These are phyloP conservation scores for Starmerella etchellsii DNA, from an alignment of 805 yeast genomes.

Conservation along the genomic window DNA sequence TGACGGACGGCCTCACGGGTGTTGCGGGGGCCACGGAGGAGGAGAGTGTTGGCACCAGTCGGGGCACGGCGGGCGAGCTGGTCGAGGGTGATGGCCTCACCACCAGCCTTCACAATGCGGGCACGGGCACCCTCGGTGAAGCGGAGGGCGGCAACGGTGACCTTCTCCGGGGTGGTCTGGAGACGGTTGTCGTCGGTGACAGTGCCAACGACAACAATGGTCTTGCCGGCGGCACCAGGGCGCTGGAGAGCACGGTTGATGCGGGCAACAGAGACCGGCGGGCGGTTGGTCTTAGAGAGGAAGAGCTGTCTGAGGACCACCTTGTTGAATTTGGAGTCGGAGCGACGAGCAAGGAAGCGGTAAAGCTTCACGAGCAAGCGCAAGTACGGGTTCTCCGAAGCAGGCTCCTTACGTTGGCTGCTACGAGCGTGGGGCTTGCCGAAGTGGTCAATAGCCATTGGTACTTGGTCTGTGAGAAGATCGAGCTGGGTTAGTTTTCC, in stretches of 20 bases:
- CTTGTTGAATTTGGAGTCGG: constrained; percentile 96
- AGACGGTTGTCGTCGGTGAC: constrained; percentile 97
- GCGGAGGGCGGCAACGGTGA: constrained; percentile 97
- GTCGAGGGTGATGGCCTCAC: constrained; percentile 98
- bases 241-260: constrained; percentile 71
- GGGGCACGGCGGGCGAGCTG: constrained; percentile 99
- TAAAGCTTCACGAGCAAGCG: constrained; percentile 94
- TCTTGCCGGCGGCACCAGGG: constrained; percentile 78
- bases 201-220: constrained; percentile 97
- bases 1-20: constrained; percentile 99
- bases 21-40: constrained; percentile 98
- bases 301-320: constrained; percentile 85
- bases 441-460: constrained; percentile 96
- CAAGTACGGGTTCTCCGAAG: constrained; percentile 98
- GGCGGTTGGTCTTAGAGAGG: constrained; percentile 98
- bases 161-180: constrained; percentile 75
- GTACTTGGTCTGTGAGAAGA: constrained; percentile 14
- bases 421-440: constrained; percentile 90
- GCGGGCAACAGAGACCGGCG: constrained; percentile 95
- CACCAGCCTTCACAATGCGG: constrained; percentile 94
- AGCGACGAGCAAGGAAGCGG: constrained; percentile 99
- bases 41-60: constrained; percentile 96
- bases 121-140: constrained; percentile 99
- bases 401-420: constrained; percentile 98
- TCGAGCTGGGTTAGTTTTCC: constrained; percentile 13